These are phyloP conservation scores for Mycena olivaceomarginata DNA, from an alignment of 768 basidiomycete genomes.

Conservation along the genomic window DNA sequence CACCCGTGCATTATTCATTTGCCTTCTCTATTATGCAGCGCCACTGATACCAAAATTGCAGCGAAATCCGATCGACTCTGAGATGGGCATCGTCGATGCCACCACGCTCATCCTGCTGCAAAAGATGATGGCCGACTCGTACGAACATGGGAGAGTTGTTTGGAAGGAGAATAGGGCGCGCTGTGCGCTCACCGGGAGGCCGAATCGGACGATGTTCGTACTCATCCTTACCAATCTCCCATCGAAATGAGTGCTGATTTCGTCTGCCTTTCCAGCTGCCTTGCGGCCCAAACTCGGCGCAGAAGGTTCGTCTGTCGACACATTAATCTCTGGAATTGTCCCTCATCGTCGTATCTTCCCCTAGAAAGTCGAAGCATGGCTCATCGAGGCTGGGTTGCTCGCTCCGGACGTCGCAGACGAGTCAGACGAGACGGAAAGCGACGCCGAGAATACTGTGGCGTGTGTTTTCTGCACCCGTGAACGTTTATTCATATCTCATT, in stretches of 20 bases:
- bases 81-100: slow-evolving; percentile 37
- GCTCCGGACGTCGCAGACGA: slow-evolving; percentile 18
- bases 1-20: slow-evolving; percentile 17
- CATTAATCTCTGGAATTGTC: not conserved
- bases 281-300: slow-evolving; percentile 31
- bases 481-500: not conserved
- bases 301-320: slow-evolving; percentile 17
- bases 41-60: not conserved
- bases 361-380: slow-evolving; percentile 35
- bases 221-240: too few relatives aligned
- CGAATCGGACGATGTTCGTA: slow-evolving; percentile 25
- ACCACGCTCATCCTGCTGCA: slow-evolving; percentile 35
- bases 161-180: slow-evolving; percentile 38
- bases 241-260: not conserved
- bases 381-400: slow-evolving; percentile 22
- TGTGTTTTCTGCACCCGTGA: not conserved
- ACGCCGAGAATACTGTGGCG: slow-evolving; percentile 3
- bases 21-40: not conserved
- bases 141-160: slow-evolving; percentile 32
- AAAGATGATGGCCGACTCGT: slow-evolving; percentile 42
- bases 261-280: slow-evolving; percentile 6
- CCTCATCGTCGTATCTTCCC: not conserved
- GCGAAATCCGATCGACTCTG: slow-evolving; percentile 28
- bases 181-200: slow-evolving; percentile 23
- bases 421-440: not conserved